Percentiles rank a stretch among this genome's conserved stretches.
These are phyloP conservation scores for Nicotiana tabacum DNA, from an alignment of 257 asterid genomes.

Conservation along the genomic window DNA sequence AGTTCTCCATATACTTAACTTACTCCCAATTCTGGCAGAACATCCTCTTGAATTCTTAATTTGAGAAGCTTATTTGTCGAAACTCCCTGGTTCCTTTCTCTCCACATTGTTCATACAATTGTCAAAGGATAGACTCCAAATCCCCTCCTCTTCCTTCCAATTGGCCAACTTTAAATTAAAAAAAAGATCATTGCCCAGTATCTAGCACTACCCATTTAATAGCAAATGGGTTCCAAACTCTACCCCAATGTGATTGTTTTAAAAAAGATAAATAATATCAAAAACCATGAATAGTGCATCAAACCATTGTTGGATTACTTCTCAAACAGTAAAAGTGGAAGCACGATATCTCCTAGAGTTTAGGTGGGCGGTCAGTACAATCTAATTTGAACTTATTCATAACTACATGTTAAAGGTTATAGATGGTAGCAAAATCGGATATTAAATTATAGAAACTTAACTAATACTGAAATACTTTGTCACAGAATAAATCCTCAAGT, in stretches of 20 bases:
- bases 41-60: background rate
- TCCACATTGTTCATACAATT: constrained; percentile 3
- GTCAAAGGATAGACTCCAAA: background rate
- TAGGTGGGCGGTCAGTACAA: background rate
- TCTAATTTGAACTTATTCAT: background rate
- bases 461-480: too few species aligned
- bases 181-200: background rate
- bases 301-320: background rate
- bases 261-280: background rate
- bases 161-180: background rate
- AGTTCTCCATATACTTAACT: background rate
- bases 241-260: background rate
- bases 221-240: background rate
- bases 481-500: too few species aligned
- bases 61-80: background rate
- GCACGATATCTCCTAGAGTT: background rate
- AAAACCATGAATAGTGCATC: background rate
- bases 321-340: background rate
- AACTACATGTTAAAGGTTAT: background rate
- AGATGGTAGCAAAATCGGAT: background rate
- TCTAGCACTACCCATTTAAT: constrained; percentile 2
- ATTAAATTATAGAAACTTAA: too few species aligned
- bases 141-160: background rate
- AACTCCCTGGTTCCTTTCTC: background rate
- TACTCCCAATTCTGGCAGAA: background rate